A percentile compares a stretch with the other conserved stretches of the same genome.
phyloP scores from a whole-genome alignment of 305 asterid species.

The Nicotiana rustica region DNA sequence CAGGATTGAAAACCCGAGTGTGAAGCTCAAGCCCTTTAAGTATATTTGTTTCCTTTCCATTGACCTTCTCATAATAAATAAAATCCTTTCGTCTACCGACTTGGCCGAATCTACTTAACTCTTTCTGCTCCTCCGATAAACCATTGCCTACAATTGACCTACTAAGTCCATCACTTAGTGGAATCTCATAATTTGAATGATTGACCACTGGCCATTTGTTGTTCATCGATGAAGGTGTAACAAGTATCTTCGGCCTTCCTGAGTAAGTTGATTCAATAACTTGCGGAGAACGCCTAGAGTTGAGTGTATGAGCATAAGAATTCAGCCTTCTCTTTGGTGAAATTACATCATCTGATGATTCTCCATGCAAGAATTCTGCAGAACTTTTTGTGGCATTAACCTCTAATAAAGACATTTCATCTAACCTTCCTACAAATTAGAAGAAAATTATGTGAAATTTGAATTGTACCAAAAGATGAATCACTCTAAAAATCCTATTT shows the following conservation, averaged over 20 bases:
- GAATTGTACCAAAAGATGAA: neutral
- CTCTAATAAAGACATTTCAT: conserved; percentile 18
- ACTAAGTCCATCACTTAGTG: conserved; percentile 25
- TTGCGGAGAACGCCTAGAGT: neutral
- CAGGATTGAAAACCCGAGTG: conserved; percentile 40
- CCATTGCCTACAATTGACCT: neutral
- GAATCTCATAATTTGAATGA: neutral
- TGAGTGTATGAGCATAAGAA: neutral
- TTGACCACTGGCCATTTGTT: neutral
- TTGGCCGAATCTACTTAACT: conserved; percentile 35
- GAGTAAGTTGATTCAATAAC: conserved; percentile 2
- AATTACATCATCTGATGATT: conserved; percentile 19
- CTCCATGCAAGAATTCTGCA: conserved; percentile 1
- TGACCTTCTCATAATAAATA: conserved; percentile 33
- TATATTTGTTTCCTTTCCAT: conserved; percentile 40
- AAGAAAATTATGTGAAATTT: neutral
- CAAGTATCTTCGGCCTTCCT: neutral
- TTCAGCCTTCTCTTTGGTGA: conserved; percentile 30
- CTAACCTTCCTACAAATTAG: conserved; percentile 33
- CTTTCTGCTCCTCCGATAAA: conserved; percentile 39
- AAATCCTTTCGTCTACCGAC: conserved; percentile 44
- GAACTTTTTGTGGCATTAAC: conserved; percentile 13
- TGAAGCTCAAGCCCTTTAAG: conserved; percentile 50
- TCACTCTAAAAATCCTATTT: neutral
- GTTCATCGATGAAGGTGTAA: neutral